These are phyloP conservation scores for Lithospermum erythrorhizon DNA, from an alignment of 257 asterid genomes.

Conservation along the genomic window DNA sequence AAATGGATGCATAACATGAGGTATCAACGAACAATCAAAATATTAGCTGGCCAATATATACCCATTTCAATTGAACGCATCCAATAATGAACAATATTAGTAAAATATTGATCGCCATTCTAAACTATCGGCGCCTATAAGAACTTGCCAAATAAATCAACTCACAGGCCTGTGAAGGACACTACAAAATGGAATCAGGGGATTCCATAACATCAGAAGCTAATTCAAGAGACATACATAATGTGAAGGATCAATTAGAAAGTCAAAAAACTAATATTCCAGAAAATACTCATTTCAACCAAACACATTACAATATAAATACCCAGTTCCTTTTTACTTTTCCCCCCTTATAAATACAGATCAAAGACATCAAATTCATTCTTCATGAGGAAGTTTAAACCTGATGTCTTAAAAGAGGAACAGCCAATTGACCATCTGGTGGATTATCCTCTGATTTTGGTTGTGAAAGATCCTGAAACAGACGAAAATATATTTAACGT, in stretches of 20 bases:
- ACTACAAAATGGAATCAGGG: neutral
- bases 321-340: neutral
- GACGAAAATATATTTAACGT: neutral
- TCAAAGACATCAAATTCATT: no score
- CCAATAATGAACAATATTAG: neutral
- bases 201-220: neutral
- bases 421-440: slow-evolving; percentile 77
- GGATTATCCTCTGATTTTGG: slow-evolving; percentile 70
- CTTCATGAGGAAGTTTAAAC: slow-evolving; percentile 8
- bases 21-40: neutral
- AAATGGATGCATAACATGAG: neutral
- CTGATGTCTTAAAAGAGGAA: slow-evolving; percentile 83
- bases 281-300: neutral
- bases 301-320: neutral
- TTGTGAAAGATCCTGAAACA: slow-evolving; percentile 52
- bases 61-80: neutral
- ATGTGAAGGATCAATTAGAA: no score
- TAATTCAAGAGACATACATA: no score
- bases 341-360: no score
- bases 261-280: no score
- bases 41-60: neutral
- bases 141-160: neutral
- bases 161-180: neutral
- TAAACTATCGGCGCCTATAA: neutral
- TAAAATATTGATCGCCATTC: neutral